A percentile compares a stretch with the other conserved stretches of the same genome.
phyloP scores from a whole-genome alignment of 2,329 filamentous ascomycete genomes.

The Colletotrichum sp. region DNA sequence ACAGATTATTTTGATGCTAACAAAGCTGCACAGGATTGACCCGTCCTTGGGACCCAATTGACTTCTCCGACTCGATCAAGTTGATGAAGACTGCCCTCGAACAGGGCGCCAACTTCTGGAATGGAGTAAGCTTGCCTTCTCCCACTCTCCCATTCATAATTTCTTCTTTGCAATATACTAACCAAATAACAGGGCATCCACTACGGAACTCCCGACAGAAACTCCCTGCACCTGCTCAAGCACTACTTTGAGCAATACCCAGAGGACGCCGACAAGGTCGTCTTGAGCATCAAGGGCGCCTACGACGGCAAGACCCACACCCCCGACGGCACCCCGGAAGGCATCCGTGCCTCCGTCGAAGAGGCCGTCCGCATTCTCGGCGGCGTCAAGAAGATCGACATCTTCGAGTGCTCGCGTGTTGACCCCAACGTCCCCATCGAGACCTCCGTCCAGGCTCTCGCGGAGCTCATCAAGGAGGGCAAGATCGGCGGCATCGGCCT shows the following conservation, averaged over 20 bases:
- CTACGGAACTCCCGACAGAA: conserved; percentile 54
- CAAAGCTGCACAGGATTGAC: background rate
- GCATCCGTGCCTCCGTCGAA: conserved; percentile 57
- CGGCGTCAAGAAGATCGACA: conserved; percentile 55
- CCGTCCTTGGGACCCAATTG: background rate
- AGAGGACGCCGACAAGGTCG: conserved; percentile 58
- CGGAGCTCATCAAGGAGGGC: conserved; percentile 35
- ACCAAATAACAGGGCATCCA: conserved; percentile 27
- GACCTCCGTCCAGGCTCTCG: conserved; percentile 31
- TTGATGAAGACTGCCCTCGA: conserved; percentile 21
- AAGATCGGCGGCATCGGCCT: conserved; percentile 49
- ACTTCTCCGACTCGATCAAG: background rate
- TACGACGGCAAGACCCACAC: conserved; percentile 25
- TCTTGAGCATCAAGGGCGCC: conserved; percentile 61
- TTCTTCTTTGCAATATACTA: background rate
- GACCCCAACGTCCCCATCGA: conserved; percentile 49
- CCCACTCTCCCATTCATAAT: background rate
- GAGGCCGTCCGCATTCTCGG: conserved; percentile 44
- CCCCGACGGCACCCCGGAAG: conserved; percentile 51
- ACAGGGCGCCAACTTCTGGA: conserved; percentile 21
- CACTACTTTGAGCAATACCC: conserved; percentile 61
- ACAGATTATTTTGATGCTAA: background rate
- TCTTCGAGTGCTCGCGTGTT: conserved; percentile 55
- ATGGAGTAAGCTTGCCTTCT: background rate
- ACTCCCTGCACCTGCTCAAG: conserved; percentile 57